Evolutionary conservation across 2,329 filamentous ascomycete genomes (phyloP).

Genomic region (Diaporthe longicolla): DNA sequence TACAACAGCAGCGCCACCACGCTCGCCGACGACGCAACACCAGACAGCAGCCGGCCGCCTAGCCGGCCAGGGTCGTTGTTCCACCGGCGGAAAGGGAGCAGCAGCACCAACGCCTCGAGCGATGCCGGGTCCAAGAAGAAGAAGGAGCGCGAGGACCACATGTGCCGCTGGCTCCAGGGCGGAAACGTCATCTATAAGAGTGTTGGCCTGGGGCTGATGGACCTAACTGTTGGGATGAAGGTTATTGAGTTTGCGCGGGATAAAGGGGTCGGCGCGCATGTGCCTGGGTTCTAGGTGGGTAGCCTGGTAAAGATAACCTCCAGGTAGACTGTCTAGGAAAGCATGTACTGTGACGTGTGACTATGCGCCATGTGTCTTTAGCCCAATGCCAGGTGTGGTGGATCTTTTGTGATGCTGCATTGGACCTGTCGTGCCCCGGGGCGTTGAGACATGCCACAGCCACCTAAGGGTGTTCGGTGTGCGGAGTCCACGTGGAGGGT

Average conservation of each 20-base stretch:
- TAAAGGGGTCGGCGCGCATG: conserved; percentile 67
- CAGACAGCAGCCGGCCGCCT: conserved; percentile 40
- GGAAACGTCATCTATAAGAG: conserved; percentile 80
- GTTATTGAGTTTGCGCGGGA: conserved; percentile 68
- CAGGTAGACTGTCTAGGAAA: background rate
- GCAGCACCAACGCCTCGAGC: conserved; percentile 34
- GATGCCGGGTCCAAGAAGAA: conserved; percentile 50
- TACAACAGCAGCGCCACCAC: conserved; percentile 48
- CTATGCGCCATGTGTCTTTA: background rate
- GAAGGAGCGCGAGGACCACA: conserved; percentile 62
- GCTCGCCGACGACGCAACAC: conserved; percentile 8
- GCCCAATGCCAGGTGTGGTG: background rate
- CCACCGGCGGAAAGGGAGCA: conserved; percentile 49
- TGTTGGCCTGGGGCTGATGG: conserved; percentile 77
- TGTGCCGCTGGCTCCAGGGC: conserved; percentile 69
- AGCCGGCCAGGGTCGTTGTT: conserved; percentile 46
- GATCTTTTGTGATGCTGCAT: background rate
- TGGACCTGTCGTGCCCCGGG: background rate
- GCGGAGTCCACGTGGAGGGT: background rate
- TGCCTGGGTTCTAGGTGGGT: conserved; percentile 64
- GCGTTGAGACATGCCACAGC: background rate
- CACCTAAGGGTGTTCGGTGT: too few species aligned
- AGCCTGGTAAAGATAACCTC: background rate
- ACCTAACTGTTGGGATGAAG: conserved; percentile 72
- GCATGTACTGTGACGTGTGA: background rate